phyloP scores from a whole-genome alignment of 441 rosid genomes.

The Erodium moschatum region DNA sequence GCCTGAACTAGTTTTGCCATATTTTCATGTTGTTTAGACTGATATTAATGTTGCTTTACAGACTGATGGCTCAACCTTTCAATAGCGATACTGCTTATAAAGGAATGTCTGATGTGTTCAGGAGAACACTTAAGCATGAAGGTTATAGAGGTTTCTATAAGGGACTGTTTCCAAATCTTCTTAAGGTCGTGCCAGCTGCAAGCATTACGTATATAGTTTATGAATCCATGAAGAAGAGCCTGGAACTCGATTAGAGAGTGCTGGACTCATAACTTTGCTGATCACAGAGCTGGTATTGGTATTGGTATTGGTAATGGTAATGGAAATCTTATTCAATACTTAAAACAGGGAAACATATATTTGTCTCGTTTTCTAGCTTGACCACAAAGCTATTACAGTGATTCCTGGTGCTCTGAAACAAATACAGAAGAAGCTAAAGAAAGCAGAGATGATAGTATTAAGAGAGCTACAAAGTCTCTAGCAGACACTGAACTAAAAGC shows the following conservation, averaged over 20 bases:
- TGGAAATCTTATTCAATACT: not conserved
- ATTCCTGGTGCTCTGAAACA: not conserved
- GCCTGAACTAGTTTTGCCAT: conserved; percentile 57
- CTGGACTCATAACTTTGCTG: not conserved
- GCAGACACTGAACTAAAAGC: not conserved
- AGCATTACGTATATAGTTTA: conserved; percentile 75
- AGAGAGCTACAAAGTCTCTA: not conserved
- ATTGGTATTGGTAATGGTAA: conserved; percentile 24
- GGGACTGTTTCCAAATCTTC: conserved; percentile 77
- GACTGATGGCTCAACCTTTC: conserved; percentile 56
- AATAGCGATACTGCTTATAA: conserved; percentile 23
- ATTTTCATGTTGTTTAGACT: conserved; percentile 1
- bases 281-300: conserved; percentile 17
- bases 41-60: conserved; percentile 20
- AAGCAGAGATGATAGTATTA: too few relatives aligned
- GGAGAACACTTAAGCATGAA: conserved; percentile 46
- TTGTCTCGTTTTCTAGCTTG: not conserved
- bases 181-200: conserved; percentile 79
- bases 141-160: conserved; percentile 71
- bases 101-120: conserved; percentile 48
- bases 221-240: too few relatives aligned
- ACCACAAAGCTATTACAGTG: not conserved
- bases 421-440: too few relatives aligned
- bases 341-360: not conserved
- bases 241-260: conserved; percentile 35